Evolutionary conservation across 805 yeast genomes (phyloP), one percentile per base, ranked within the genome.

Genomic region (Lipomyces japonicus): DNA sequence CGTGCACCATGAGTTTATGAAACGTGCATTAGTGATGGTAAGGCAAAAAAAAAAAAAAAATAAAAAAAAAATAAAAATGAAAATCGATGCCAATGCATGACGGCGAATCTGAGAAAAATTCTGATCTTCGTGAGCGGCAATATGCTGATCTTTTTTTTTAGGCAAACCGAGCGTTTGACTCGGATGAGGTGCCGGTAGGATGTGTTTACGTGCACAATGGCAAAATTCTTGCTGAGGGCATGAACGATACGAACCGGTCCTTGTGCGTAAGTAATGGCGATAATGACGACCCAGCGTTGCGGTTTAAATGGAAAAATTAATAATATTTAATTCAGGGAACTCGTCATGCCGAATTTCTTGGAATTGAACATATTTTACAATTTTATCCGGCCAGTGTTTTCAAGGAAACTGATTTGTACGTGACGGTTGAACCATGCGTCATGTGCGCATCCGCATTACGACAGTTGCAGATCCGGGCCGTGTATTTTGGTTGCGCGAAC

Each of bases 391-490:
- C 62, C 0, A 37, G 50, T 3, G 55, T 67, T 7, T 79, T 87
- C 60, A 61, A 67, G 34, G 77, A 81, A 23, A 73, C 86, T 2
- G 81, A 79, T 26, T 72, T 93, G 5, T 91, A 89, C 66, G 98
- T 93, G 23, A 89, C 97, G 0, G 97, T 93, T 0, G 98, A 93
- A 67, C 98, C 98, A 0, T 93, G 98, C 65, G 84, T 93, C 5
- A 93, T 93, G 98, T 93, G 98, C 71, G 97, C 96, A 0, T 81
- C 93, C 36, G 89, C 95, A 2, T 68, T 93, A 36, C 75, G 90
- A 51, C 98, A 93, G 60, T 65, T 90, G 40, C 83, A 84, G 1
- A 79, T 93, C 9, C 68, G 78, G 26, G 71, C 73, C 36, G 96
- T 91, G 1, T 81, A 81, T 40, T 93, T 87, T 62, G 97, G 98